Base-by-base conservation (phyloP, 2,329 filamentous ascomycete species). In the Bretziella fagacearum region DNA sequence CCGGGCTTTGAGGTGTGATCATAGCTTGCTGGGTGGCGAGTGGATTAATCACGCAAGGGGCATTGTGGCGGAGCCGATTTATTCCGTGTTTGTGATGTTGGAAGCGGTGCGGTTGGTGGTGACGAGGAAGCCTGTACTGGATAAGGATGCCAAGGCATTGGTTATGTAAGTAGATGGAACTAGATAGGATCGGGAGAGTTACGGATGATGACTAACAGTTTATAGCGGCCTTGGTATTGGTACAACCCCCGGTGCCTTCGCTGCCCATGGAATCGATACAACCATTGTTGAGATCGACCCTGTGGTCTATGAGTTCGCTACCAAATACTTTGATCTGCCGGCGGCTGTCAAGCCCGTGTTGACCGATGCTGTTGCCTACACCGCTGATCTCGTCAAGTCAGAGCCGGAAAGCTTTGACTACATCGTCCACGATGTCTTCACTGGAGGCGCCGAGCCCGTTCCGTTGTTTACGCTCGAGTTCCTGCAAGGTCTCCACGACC, bases 391-490 rank as follows among this genome's bases (percentile, higher is more conserved):
- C 41, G 65, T 65, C 47, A 57, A 62, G 44, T 55, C 63, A 23
- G 55, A 65, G 48, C 59, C 62, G 6, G 60, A 66, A 40, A 67
- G 67, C 23, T 98, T 81, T 60, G 81, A 95, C 64, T 96, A 94
- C 65, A 91, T 98, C 57, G 72, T 98, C 46, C 91, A 98, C 60
- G 91, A 98, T 55, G 91, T 98, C 20, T 98, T 98, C 60, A 98
- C 91, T 1, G 91, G 91, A 20, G 91, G 91, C 45, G 87, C 86
- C 0, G 91, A 96, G 60, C 91, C 91, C 0, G 76, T 87, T 2
- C 69, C 79, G 6, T 74, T 98, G 6, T 98, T 98, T 63, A 96
- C 87, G 0, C 61, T 78, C 4, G 81, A 91, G 55, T 96, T 98
- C 56, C 64, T 98, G 36, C 62, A 72, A 45, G 76, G 80, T 4